Base-by-base conservation (phyloP, 306 rosid species). In the Prunus salicina region DNA sequence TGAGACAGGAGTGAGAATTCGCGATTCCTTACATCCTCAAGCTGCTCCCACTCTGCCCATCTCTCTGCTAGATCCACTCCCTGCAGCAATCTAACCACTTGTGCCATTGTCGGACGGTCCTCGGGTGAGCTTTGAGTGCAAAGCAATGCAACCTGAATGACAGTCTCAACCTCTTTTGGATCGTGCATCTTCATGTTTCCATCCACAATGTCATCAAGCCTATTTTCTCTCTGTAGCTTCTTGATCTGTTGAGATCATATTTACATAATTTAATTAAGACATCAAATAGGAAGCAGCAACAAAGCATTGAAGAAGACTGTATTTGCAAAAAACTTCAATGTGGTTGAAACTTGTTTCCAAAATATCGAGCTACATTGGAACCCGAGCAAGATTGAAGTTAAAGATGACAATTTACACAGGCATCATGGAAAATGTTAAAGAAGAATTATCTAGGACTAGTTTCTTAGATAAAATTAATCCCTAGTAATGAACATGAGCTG, bases 11-110 rank as follows among this genome's bases (percentile, higher is more conserved):
- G 85, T 27, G 89, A 74, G 43, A 82, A 73, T 56, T 90, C 91
- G 77, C 69, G 82, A 80, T 68, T 87, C 84, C 90, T 87, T 10
- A 57, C 81, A 70, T 85, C 89, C 78, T 89, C 96, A 52, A 85
- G 89, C 69, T 87, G 89, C 76, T 87, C 82, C 98, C 98, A 93
- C 30, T 88, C 85, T 3, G 88, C 95, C 98, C 98, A 93, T 84
- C 91, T 83, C 81, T 91, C 89, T 13, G 90, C 91, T 75, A 93
- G 77, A 5, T 87, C 92, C 16, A 82, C 89, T 76, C 93, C 96
- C 67, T 70, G 83, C 81, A 93, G 84, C 88, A 93, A 75, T 73
- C 78, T 76, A 16, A 91, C 86, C 12, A 93, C 95, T 75, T 91
- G 82, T 12, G 91, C 79, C 98, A 93, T 93, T 9, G 58, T 86